Evolutionary conservation across 2,329 filamentous ascomycete species (phyloP).

Genomic region (Phyllosticta ampelicida): DNA sequence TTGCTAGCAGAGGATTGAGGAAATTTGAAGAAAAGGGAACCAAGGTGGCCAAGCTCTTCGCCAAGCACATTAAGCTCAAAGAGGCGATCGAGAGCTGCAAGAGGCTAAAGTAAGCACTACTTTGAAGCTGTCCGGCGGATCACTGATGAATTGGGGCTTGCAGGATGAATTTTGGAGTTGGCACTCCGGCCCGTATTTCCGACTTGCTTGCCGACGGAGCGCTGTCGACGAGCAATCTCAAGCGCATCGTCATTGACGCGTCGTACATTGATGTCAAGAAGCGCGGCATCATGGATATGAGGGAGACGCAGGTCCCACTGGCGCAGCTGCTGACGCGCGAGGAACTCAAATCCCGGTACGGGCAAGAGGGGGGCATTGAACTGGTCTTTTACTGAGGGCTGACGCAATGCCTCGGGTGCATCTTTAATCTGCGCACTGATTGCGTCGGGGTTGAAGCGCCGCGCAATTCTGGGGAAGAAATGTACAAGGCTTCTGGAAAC

Average conservation of each 20-base stretch:
- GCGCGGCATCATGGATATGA: slow-evolving; percentile 88
- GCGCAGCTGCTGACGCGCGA: slow-evolving; percentile 60
- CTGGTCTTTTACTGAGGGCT: slow-evolving; percentile 11
- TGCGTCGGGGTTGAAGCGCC: neutral
- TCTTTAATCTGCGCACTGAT: neutral
- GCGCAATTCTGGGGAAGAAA: neutral
- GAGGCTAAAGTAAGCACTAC: slow-evolving; percentile 37
- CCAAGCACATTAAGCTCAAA: slow-evolving; percentile 93
- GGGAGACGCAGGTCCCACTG: slow-evolving; percentile 75
- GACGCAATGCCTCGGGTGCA: neutral
- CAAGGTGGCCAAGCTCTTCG: slow-evolving; percentile 82
- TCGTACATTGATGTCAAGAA: slow-evolving; percentile 94
- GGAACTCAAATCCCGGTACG: slow-evolving; percentile 62
- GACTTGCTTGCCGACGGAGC: slow-evolving; percentile 74
- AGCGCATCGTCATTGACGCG: slow-evolving; percentile 77
- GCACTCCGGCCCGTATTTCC: slow-evolving; percentile 72
- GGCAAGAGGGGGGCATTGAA: slow-evolving; percentile 12
- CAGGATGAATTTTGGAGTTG: slow-evolving; percentile 70
- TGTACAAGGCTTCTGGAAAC: neutral
- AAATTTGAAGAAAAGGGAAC: slow-evolving; percentile 70
- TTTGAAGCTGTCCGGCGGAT: neutral
- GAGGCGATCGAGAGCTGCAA: slow-evolving; percentile 72
- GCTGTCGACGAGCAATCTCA: slow-evolving; percentile 58
- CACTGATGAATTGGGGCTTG: slow-evolving; percentile 17
- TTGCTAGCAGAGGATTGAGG: slow-evolving; percentile 46